Evolutionary conservation across 306 rosid species (phyloP).

Genomic region (Sophora flavescens): DNA sequence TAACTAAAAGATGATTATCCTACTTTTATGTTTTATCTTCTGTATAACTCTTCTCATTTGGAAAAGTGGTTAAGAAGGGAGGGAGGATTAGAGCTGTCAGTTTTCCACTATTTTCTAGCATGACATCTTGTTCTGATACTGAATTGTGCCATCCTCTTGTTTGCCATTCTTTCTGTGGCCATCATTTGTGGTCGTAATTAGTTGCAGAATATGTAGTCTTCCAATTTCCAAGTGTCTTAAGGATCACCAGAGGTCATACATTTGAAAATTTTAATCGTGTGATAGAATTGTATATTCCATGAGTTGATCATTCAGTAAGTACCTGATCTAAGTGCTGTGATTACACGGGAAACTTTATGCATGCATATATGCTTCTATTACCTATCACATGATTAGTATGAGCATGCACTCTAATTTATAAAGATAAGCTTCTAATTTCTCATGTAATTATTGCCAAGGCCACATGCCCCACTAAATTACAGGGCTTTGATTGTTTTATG

Average conservation of each 20-base stretch:
- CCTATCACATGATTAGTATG: slow-evolving; percentile 8
- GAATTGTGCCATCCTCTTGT: slow-evolving; percentile 20
- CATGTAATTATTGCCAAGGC: slow-evolving; percentile 8
- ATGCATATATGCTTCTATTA: slow-evolving; percentile 23
- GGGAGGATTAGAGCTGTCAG: slow-evolving; percentile 22
- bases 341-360: slow-evolving; percentile 6
- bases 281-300: background rate
- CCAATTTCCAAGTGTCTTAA: slow-evolving; percentile 7
- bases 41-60: slow-evolving; percentile 20
- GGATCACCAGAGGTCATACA: slow-evolving; percentile 2
- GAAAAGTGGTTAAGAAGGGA: slow-evolving; percentile 30
- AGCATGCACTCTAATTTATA: slow-evolving; percentile 7
- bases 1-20: slow-evolving; percentile 22
- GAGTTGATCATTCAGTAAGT: background rate
- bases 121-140: background rate
- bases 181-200: slow-evolving; percentile 33
- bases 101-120: slow-evolving; percentile 21
- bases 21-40: slow-evolving; percentile 37
- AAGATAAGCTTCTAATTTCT: slow-evolving; percentile 29
- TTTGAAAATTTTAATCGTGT: slow-evolving; percentile 19
- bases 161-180: slow-evolving; percentile 4
- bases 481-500: slow-evolving; percentile 21
- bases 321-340: background rate
- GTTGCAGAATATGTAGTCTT: slow-evolving; percentile 15
- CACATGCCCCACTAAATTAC: background rate